phyloP scores from a whole-genome alignment of 148 eudicot species.

The Vaccinium macrocarpon region DNA sequence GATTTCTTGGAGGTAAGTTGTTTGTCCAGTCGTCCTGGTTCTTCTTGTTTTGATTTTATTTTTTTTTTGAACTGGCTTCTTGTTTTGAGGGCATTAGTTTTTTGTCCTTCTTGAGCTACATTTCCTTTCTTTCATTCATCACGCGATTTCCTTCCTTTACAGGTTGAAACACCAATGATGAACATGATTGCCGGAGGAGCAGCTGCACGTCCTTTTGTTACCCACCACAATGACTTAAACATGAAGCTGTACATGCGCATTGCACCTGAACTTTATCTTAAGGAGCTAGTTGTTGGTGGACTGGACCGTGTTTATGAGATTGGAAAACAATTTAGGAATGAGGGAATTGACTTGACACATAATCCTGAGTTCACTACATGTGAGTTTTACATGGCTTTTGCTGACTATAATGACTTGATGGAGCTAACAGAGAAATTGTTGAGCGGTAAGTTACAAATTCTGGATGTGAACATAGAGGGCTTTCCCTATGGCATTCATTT shows the following conservation, averaged over 20 bases:
- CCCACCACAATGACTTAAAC: conserved; percentile 89
- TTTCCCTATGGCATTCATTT: neutral
- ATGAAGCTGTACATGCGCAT: conserved; percentile 90
- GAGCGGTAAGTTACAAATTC: conserved; percentile 56
- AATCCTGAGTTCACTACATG: conserved; percentile 98
- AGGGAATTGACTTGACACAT: conserved; percentile 95
- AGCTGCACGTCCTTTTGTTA: conserved; percentile 94
- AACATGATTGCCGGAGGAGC: conserved; percentile 99
- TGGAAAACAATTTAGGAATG: conserved; percentile 93
- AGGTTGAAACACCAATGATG: conserved; percentile 99
- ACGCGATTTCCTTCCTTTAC: conserved; percentile 1
- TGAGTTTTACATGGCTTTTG: conserved; percentile 97
- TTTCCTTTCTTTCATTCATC: neutral
- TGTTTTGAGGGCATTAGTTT: neutral
- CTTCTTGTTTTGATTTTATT: conserved; percentile 9
- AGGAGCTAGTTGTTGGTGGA: conserved; percentile 94
- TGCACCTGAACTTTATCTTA: conserved; percentile 94
- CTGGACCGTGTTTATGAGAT: conserved; percentile 93
- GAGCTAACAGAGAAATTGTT: conserved; percentile 79
- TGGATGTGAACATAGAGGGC: neutral
- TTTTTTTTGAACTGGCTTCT: too few species aligned
- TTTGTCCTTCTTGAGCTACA: neutral
- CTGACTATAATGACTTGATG: conserved; percentile 95
- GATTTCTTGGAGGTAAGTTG: conserved; percentile 73
- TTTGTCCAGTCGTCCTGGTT: neutral